Evolutionary conservation across 495 filamentous ascomycete species (phyloP).

Genomic region (Neurospora sp.): DNA sequence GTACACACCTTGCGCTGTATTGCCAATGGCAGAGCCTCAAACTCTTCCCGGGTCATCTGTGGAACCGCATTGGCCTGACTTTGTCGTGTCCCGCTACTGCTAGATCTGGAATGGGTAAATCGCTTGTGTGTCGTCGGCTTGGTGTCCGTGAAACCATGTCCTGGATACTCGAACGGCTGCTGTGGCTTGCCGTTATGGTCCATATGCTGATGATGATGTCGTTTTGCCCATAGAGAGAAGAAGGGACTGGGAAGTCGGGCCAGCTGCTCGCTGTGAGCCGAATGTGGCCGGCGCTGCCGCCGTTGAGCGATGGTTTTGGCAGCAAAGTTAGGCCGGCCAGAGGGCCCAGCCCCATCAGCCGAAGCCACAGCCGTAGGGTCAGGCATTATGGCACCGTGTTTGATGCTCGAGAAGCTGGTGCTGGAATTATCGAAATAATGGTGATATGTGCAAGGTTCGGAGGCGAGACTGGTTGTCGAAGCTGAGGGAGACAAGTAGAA

Average conservation of each 20-base stretch:
- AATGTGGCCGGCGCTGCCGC: conserved; percentile 15
- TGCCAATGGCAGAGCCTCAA: conserved; percentile 45
- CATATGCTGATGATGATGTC: conserved; percentile 13
- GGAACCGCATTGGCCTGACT: conserved; percentile 14
- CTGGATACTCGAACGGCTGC: conserved; percentile 1
- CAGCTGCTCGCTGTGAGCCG: conserved; percentile 12
- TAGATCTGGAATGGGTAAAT: conserved; percentile 12
- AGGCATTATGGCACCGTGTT: conserved; percentile 13
- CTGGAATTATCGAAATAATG: neutral
- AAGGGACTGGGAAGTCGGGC: conserved; percentile 16
- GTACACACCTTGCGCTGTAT: conserved; percentile 46
- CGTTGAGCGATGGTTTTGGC: conserved; percentile 2
- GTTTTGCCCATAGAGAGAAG: conserved; percentile 18
- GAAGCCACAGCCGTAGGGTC: conserved; percentile 11
- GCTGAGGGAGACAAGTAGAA: conserved; percentile 21
- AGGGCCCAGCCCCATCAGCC: conserved; percentile 2
- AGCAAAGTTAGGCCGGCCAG: neutral
- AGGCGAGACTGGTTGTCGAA: conserved; percentile 16
- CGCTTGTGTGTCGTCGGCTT: conserved; percentile 14
- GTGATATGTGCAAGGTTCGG: neutral
- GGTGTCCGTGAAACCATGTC: conserved; percentile 9
- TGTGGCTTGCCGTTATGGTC: conserved; percentile 6
- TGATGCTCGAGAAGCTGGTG: conserved; percentile 1
- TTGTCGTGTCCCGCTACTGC: conserved; percentile 15
- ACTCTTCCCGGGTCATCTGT: conserved; percentile 27